A percentile compares a stretch with the other conserved stretches of the same genome.
Conservation (phyloP, 2,329 filamentous ascomycete genomes). For the Lecanosticta acicola region DNA sequence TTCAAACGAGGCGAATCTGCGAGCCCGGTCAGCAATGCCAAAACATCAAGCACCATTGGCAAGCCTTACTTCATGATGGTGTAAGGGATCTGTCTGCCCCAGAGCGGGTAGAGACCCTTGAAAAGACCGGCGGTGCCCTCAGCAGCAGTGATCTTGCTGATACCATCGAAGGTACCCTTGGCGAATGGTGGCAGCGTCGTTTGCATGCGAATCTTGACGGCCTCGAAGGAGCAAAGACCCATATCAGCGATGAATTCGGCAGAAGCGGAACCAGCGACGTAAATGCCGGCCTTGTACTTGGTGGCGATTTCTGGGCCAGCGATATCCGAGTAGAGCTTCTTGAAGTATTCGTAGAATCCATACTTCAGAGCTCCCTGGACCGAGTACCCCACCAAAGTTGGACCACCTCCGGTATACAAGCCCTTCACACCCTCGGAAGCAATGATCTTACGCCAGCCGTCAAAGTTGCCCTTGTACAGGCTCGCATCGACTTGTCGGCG, state of each 20-base stretch:
- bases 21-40: slow-evolving; percentile 22
- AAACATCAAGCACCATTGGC: slow-evolving; percentile 24
- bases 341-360: slow-evolving; percentile 60
- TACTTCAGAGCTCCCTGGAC: slow-evolving; percentile 59
- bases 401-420: slow-evolving; percentile 61
- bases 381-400: slow-evolving; percentile 57
- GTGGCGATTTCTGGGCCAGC: slow-evolving; percentile 49
- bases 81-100: slow-evolving; percentile 59
- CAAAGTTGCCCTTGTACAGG: slow-evolving; percentile 58
- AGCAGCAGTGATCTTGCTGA: slow-evolving; percentile 61
- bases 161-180: slow-evolving; percentile 64
- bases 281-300: slow-evolving; percentile 52
- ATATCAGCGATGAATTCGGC: slow-evolving; percentile 59
- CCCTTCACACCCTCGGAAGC: slow-evolving; percentile 56
- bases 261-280: slow-evolving; percentile 52
- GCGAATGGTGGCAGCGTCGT: slow-evolving; percentile 60
- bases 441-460: slow-evolving; percentile 59
- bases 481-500: slow-evolving; percentile 61
- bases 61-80: slow-evolving; percentile 50
- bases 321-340: slow-evolving; percentile 55
- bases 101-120: slow-evolving; percentile 57
- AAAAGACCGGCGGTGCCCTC: slow-evolving; percentile 64
- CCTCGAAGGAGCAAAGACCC: slow-evolving; percentile 56
- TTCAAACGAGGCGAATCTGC: slow-evolving; percentile 52
- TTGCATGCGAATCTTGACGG: slow-evolving; percentile 62